phyloP scores from a whole-genome alignment of 345 rosid genomes.

The Salix caprea region DNA sequence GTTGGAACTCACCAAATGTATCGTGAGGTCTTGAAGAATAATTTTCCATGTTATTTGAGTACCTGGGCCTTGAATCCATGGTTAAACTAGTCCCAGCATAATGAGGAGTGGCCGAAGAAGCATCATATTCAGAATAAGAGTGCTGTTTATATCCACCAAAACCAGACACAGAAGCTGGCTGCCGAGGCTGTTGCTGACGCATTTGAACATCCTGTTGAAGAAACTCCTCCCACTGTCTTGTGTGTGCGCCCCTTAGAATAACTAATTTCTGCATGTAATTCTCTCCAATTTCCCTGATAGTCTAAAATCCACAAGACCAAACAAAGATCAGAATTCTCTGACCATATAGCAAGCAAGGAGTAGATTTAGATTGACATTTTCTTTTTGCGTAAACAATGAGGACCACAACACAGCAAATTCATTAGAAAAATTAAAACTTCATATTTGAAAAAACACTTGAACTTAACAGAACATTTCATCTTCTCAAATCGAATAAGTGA shows the following conservation, averaged over 20 bases:
- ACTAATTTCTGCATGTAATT: constrained; percentile 71
- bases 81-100: constrained; percentile 48
- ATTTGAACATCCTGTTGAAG: constrained; percentile 77
- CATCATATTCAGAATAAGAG: constrained; percentile 59
- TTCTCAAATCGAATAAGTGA: background rate
- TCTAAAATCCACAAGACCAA: constrained; percentile 45
- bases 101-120: constrained; percentile 48
- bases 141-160: constrained; percentile 77
- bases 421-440: constrained; percentile 1
- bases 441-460: background rate
- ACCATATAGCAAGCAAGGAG: constrained; percentile 1
- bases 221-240: constrained; percentile 83
- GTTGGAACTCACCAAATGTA: constrained; percentile 65
- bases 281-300: constrained; percentile 84
- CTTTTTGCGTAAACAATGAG: constrained; percentile 6
- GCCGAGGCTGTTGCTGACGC: constrained; percentile 61
- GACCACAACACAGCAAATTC: background rate
- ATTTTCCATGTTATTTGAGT: constrained; percentile 55
- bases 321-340: constrained; percentile 30
- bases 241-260: constrained; percentile 53
- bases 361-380: constrained; percentile 3
- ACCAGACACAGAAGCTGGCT: constrained; percentile 51
- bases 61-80: constrained; percentile 62
- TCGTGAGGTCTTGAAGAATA: constrained; percentile 71
- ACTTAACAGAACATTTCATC: background rate